Conservation (phyloP, 2,329 filamentous ascomycete genomes). For the Arachnopeziza araneosa region DNA sequence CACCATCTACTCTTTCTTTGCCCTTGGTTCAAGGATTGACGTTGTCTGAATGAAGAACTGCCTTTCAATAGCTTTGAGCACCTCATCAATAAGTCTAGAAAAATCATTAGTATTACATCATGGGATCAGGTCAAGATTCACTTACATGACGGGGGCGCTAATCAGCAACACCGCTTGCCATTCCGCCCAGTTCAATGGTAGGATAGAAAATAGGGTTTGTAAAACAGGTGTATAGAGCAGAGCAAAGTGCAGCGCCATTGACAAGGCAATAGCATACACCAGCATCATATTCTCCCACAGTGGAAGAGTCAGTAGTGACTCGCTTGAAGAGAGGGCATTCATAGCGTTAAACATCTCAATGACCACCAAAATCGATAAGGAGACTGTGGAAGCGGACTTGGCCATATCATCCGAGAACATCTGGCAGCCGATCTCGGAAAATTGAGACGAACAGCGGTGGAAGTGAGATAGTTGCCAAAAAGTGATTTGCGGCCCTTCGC, state of each 20-base stretch:
- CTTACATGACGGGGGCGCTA: conserved; percentile 89
- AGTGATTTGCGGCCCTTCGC: conserved; percentile 80
- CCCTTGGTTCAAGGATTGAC: conserved; percentile 17
- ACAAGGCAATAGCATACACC: conserved; percentile 86
- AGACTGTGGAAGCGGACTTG: conserved; percentile 88
- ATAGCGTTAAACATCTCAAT: conserved; percentile 99
- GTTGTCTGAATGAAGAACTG: conserved; percentile 39
- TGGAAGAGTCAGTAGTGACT: conserved; percentile 86
- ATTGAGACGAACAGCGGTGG: conserved; percentile 82
- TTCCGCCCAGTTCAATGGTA: conserved; percentile 78
- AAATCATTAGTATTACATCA: conserved; percentile 11
- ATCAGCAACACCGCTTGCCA: conserved; percentile 89
- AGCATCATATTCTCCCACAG: conserved; percentile 99
- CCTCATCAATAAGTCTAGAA: conserved; percentile 59
- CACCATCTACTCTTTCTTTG: conserved; percentile 28
- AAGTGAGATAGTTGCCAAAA: conserved; percentile 90
- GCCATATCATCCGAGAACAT: conserved; percentile 87
- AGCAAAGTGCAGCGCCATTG: conserved; percentile 91
- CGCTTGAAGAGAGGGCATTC: conserved; percentile 93
- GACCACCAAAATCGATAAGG: conserved; percentile 84
- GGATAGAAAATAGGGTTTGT: conserved; percentile 82
- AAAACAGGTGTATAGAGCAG: conserved; percentile 89
- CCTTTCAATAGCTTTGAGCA: conserved; percentile 58
- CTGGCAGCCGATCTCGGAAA: conserved; percentile 82
- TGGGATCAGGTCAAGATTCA: conserved; percentile 21